These are phyloP conservation scores for Mentha longifolia DNA, from an alignment of 257 asterid genomes.

Conservation along the genomic window DNA sequence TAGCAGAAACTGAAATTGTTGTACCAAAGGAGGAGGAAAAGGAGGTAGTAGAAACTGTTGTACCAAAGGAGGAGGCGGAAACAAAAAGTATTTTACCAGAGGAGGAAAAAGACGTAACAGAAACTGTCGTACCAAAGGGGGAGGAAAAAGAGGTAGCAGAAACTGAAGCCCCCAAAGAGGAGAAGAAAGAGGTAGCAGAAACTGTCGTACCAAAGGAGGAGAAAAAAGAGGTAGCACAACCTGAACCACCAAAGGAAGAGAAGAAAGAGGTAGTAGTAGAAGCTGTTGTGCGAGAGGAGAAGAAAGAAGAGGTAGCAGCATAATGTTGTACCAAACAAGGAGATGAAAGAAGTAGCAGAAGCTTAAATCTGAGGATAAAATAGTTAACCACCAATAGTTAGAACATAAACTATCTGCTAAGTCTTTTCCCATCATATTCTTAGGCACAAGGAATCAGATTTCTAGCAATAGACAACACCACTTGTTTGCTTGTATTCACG, in stretches of 20 bases:
- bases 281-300: background rate
- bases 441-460: slow-evolving; percentile 17
- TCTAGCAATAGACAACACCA: slow-evolving; percentile 8
- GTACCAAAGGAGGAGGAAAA: no score
- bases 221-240: background rate
- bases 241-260: background rate
- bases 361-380: slow-evolving; percentile 30
- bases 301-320: background rate
- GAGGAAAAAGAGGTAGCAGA: background rate
- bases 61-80: background rate
- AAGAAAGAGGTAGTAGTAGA: background rate
- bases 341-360: slow-evolving; percentile 34
- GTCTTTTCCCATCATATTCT: slow-evolving; percentile 31
- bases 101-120: background rate
- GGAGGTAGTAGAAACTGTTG: background rate
- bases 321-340: slow-evolving; percentile 24
- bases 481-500: slow-evolving; percentile 6
- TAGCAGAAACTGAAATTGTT: background rate
- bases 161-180: background rate
- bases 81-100: background rate
- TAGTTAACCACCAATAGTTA: background rate
- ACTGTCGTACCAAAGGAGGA: background rate
- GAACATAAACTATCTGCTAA: slow-evolving; percentile 21
- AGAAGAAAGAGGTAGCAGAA: background rate
- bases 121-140: background rate